These are phyloP conservation scores for Acer yangbiense DNA, from an alignment of 345 rosid genomes.

Conservation along the genomic window DNA sequence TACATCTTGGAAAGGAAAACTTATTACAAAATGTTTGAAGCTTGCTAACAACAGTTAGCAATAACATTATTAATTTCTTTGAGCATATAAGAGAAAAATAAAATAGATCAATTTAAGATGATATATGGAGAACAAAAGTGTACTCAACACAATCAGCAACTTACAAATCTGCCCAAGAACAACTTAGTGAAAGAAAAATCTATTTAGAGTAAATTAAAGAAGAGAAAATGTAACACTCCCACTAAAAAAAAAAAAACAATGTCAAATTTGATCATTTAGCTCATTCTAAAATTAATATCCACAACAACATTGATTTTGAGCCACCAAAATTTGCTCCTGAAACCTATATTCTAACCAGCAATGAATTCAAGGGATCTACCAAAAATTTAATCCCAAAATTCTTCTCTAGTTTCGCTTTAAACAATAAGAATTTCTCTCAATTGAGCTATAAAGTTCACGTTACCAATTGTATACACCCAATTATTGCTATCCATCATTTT, in stretches of 20 bases:
- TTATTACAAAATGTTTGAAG: slow-evolving; percentile 8
- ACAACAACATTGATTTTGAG: neutral
- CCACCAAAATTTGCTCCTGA: neutral
- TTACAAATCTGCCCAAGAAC: neutral
- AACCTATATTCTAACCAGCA: neutral
- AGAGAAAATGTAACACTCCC: neutral
- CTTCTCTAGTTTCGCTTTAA: neutral
- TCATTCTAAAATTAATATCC: neutral
- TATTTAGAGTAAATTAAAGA: neutral
- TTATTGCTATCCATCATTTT: neutral
- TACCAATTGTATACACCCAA: neutral
- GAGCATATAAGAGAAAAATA: no score
- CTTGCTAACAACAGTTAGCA: slow-evolving; percentile 1
- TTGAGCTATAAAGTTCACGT: neutral
- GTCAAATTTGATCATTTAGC: neutral
- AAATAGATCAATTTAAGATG: neutral
- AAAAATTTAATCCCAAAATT: neutral
- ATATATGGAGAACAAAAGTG: neutral
- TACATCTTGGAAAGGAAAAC: neutral
- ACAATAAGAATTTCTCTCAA: neutral
- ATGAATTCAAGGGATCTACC: neutral
- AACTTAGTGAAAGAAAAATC: neutral
- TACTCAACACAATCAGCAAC: neutral
- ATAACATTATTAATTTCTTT: neutral
- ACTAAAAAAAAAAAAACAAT: neutral